These are phyloP conservation scores for Breynia disticha DNA, from an alignment of 441 rosid species.

Conservation along the genomic window DNA sequence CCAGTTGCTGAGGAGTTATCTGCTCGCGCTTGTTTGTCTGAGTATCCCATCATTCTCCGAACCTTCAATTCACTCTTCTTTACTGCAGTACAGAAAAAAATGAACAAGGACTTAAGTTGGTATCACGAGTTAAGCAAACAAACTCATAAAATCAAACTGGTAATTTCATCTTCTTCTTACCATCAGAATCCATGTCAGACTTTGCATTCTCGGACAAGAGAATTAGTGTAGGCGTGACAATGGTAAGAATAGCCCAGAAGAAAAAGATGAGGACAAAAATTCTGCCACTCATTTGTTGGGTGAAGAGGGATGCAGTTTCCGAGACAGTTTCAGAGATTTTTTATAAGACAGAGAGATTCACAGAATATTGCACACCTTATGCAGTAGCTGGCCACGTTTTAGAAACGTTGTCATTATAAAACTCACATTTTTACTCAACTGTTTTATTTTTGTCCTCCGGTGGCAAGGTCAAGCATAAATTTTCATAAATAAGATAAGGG, in stretches of 20 bases:
- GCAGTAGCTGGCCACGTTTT: conserved; percentile 44
- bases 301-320: background rate
- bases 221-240: conserved; percentile 76
- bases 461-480: conserved; percentile 8
- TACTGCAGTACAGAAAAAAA: conserved; percentile 19
- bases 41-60: conserved; percentile 34
- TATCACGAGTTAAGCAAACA: background rate
- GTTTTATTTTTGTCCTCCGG: conserved; percentile 4
- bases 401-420: conserved; percentile 14
- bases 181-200: conserved; percentile 16
- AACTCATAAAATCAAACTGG: background rate
- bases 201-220: conserved; percentile 62
- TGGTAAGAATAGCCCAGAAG: conserved; percentile 82
- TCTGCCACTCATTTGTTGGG: conserved; percentile 54
- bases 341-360: background rate
- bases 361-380: background rate
- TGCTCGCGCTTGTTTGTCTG: conserved; percentile 17
- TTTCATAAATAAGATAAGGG: no score
- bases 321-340: background rate
- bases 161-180: conserved; percentile 15
- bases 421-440: background rate
- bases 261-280: conserved; percentile 61
- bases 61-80: conserved; percentile 20
- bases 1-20: background rate
- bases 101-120: background rate